phyloP scores from a whole-genome alignment of 495 filamentous ascomycete species.

The Hyaloscypha finlandica region DNA sequence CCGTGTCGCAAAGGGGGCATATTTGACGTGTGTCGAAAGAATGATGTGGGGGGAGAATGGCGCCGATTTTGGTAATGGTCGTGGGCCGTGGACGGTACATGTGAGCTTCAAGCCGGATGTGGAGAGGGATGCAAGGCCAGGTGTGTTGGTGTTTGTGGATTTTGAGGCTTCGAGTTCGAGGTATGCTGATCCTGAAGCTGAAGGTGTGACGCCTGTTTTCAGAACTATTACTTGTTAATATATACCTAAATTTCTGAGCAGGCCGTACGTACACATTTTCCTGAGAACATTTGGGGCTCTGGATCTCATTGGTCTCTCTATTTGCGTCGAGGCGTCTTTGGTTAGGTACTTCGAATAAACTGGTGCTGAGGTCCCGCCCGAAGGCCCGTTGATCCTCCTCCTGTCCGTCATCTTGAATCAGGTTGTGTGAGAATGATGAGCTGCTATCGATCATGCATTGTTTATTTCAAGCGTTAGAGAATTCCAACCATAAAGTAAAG shows the following conservation, averaged over 20 bases:
- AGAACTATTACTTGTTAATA: slow-evolving; percentile 58
- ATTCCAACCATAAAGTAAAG: not conserved
- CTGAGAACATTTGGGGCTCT: slow-evolving; percentile 66
- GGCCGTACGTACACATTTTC: slow-evolving; percentile 73
- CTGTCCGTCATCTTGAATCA: slow-evolving; percentile 69
- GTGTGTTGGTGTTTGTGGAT: slow-evolving; percentile 47
- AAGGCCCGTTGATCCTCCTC: slow-evolving; percentile 87
- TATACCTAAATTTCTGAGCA: slow-evolving; percentile 26
- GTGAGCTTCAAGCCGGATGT: slow-evolving; percentile 79
- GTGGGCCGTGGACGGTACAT: slow-evolving; percentile 90
- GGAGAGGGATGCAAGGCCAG: slow-evolving; percentile 45
- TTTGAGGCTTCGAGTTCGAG: slow-evolving; percentile 73
- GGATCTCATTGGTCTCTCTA: slow-evolving; percentile 45
- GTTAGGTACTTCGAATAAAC: slow-evolving; percentile 45
- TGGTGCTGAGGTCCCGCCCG: slow-evolving; percentile 74
- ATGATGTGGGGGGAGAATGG: slow-evolving; percentile 89
- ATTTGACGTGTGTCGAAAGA: slow-evolving; percentile 90
- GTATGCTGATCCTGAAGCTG: slow-evolving; percentile 92
- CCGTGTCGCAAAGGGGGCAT: slow-evolving; percentile 86
- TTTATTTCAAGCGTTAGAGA: not conserved
- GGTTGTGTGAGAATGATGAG: not conserved
- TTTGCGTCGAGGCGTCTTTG: slow-evolving; percentile 36
- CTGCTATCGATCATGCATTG: slow-evolving; percentile 12
- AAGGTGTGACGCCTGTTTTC: slow-evolving; percentile 89
- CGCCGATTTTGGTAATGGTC: slow-evolving; percentile 84